Evolutionary conservation across 768 basidiomycete species (phyloP).

Genomic region (Boletus sp.): DNA sequence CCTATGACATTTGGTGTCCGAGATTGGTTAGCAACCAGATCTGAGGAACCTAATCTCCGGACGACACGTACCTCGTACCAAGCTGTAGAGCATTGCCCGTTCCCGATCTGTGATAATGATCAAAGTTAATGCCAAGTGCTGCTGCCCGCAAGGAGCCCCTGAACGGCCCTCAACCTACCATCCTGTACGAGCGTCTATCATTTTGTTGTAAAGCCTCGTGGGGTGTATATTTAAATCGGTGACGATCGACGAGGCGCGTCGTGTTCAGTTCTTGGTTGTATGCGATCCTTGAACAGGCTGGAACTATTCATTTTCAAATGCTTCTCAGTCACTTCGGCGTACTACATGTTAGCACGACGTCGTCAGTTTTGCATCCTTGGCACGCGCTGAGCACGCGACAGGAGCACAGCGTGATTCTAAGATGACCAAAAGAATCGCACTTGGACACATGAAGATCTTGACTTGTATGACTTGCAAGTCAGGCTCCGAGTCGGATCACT

Average conservation of each 20-base stretch:
- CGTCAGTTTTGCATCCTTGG: not conserved
- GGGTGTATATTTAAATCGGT: not conserved
- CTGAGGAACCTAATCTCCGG: constrained; percentile 9
- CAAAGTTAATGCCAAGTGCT: not conserved
- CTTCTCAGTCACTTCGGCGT: not conserved
- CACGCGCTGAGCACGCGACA: constrained; percentile 9
- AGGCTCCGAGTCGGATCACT: no score
- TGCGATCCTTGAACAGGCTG: no score
- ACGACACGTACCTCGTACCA: constrained; percentile 13
- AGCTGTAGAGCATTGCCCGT: constrained; percentile 20
- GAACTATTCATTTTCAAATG: not conserved
- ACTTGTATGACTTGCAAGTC: not conserved
- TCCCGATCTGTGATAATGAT: not conserved
- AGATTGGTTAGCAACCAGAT: not conserved
- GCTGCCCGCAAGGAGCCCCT: not conserved
- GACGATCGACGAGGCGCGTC: not conserved
- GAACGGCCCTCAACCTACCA: constrained; percentile 11
- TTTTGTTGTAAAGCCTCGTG: not conserved
- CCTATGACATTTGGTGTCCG: not conserved
- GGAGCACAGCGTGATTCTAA: not conserved
- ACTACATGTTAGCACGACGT: no score
- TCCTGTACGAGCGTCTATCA: constrained; percentile 26
- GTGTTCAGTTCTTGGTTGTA: not conserved
- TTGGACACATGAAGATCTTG: not conserved
- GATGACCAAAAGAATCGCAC: not conserved